Conservation (phyloP, 2,329 filamentous ascomycete genomes). For the Pseudogymnoascus sp. region DNA sequence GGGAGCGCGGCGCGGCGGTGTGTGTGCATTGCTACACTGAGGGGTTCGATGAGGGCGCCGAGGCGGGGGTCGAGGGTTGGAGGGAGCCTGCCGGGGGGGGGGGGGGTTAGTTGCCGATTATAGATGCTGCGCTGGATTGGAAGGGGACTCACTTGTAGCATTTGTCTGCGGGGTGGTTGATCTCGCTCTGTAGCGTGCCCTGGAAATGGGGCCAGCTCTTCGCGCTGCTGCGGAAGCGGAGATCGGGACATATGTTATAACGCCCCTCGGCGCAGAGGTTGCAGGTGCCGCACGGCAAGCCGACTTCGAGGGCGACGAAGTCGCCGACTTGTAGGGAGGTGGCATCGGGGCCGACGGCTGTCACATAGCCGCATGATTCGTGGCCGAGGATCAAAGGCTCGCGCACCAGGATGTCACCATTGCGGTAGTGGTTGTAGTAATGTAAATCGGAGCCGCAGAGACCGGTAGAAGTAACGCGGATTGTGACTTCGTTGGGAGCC, state of each 20-base stretch:
- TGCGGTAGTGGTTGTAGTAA: conserved; percentile 61
- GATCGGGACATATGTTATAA: conserved; percentile 84
- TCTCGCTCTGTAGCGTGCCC: conserved; percentile 84
- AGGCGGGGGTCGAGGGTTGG: conserved; percentile 69
- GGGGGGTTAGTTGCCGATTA: background rate
- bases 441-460: conserved; percentile 64
- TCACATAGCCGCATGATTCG: conserved; percentile 71
- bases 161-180: conserved; percentile 75
- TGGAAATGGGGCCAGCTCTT: conserved; percentile 59
- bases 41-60: conserved; percentile 82
- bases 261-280: conserved; percentile 66
- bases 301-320: conserved; percentile 86
- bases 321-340: conserved; percentile 61
- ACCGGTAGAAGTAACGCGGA: conserved; percentile 56
- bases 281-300: conserved; percentile 76
- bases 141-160: conserved; percentile 57
- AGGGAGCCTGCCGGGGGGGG: conserved; percentile 47
- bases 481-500: conserved; percentile 47
- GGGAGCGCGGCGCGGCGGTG: conserved; percentile 62
- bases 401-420: conserved; percentile 57
- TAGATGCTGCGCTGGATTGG: background rate
- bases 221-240: conserved; percentile 81
- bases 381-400: conserved; percentile 60
- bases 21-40: conserved; percentile 80
- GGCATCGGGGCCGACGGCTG: conserved; percentile 57